phyloP scores from a whole-genome alignment of 352 stramenopile species.

The Blastocystis sp. region DNA sequence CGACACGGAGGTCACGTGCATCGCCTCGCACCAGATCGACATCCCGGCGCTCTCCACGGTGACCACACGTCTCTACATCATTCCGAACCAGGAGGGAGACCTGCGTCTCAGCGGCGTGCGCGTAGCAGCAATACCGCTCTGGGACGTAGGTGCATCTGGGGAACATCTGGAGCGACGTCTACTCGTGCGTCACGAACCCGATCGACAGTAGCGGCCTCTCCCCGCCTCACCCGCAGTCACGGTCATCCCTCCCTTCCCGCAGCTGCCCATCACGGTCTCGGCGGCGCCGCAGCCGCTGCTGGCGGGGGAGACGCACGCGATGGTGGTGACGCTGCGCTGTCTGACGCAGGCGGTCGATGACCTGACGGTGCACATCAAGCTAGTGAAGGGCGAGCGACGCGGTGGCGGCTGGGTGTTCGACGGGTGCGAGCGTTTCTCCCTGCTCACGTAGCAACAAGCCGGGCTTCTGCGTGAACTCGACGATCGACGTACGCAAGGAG shows the following conservation, averaged over 20 bases:
- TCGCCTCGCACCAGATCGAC: not conserved
- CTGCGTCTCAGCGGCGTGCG: not conserved
- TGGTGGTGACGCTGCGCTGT: not conserved
- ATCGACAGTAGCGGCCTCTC: not conserved
- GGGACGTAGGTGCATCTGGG: not conserved
- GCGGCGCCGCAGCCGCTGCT: not conserved
- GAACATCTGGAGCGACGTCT: not conserved
- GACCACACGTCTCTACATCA: not conserved
- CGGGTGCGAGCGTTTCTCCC: not conserved
- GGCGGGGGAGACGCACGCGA: not conserved
- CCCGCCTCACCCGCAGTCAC: not conserved
- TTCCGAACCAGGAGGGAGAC: not conserved
- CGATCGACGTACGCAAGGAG: not conserved
- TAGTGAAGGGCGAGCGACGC: not conserved
- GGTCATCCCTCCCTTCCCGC: slow-evolving; percentile 1
- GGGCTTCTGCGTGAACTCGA: not conserved
- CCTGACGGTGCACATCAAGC: not conserved
- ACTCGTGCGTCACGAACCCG: not conserved
- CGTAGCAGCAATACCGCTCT: not conserved
- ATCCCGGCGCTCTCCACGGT: not conserved
- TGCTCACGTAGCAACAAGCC: not conserved
- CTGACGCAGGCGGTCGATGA: not conserved
- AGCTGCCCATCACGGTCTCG: slow-evolving; percentile 20
- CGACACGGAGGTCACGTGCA: not conserved
- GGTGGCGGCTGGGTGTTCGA: not conserved